Evolutionary conservation across 192 early-diverging fungal species (phyloP).

Genomic region (Chytriomyces sp.): DNA sequence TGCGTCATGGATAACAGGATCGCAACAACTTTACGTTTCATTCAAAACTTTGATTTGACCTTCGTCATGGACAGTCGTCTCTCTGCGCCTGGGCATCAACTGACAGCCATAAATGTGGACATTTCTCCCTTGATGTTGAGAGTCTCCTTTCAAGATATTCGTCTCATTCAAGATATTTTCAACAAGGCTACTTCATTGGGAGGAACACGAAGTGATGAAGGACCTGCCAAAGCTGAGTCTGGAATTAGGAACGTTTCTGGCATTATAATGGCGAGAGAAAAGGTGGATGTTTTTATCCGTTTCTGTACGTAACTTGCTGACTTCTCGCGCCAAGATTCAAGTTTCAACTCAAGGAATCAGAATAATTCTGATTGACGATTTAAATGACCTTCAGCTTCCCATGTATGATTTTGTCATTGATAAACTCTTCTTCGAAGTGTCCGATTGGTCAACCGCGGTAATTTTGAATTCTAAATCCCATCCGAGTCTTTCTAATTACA

Average conservation of each 20-base stretch:
- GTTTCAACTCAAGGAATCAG: conserved; percentile 69
- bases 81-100: conserved; percentile 59
- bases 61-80: conserved; percentile 76
- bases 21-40: conserved; percentile 79
- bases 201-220: too few relatives aligned
- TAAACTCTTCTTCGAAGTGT: conserved; percentile 74
- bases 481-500: background rate
- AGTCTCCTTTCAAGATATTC: conserved; percentile 83
- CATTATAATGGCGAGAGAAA: conserved; percentile 56
- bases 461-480: conserved; percentile 18
- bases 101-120: conserved; percentile 71
- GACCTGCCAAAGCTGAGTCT: background rate
- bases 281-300: conserved; percentile 36
- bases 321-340: conserved; percentile 25
- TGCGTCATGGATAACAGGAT: conserved; percentile 85
- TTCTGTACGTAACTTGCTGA: background rate
- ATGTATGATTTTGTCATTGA: conserved; percentile 84
- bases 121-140: conserved; percentile 77
- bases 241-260: background rate
- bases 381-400: conserved; percentile 83
- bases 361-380: conserved; percentile 89
- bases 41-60: conserved; percentile 88
- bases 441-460: conserved; percentile 81
- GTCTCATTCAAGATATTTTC: conserved; percentile 81
- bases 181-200: conserved; percentile 26